Evolutionary conservation across 768 basidiomycete genomes (phyloP), one percentile per base, ranked within the genome.

Genomic region (Leccinum boreale): DNA sequence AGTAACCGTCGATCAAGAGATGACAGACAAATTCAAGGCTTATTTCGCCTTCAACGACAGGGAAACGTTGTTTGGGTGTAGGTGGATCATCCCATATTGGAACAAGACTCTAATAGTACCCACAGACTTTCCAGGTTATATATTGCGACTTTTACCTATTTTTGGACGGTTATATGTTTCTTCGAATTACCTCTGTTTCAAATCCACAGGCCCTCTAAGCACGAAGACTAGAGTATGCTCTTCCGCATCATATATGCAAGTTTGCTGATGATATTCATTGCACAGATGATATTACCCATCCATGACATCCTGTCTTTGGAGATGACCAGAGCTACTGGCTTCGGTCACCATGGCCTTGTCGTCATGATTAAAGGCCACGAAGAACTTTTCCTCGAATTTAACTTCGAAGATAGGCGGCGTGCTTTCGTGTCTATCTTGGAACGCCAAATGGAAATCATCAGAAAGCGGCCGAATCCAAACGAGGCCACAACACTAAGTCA

Each of bases 321-420:
- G 72, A 89, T 84, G 69, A 86, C 89, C 9, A 92, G 87, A 71
- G 91, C 94, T 2, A 90, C 91, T 62, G 85, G 90, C 23, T 92
- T 97, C 70, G 92, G 90, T 6, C 93, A 94, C 67, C 84, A 89
- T 66, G 96, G 96, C 26, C 81, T 98, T 19, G 85, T 91, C 35
- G 79, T 98, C 56, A 87, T 98, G 54, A 85, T 99, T 64, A 92
- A 90, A 66, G 96, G 96, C 1, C 94, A 98, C 68, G 96, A 99
- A 74, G 96, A 99, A 70, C 79, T 98, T 10, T 99, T 99, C 78
- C 90, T 98, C 65, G 97, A 99, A 73, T 96, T 99, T 69, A 79
- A 81, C 44, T 85, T 87, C 19, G 83, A 88, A 56, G 87, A 91
- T 55, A 86, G 91, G 61, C 85, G 96, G 23, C 80, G 87, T 61